phyloP scores from a whole-genome alignment of 768 basidiomycete genomes.

The Suillus alpinus region DNA sequence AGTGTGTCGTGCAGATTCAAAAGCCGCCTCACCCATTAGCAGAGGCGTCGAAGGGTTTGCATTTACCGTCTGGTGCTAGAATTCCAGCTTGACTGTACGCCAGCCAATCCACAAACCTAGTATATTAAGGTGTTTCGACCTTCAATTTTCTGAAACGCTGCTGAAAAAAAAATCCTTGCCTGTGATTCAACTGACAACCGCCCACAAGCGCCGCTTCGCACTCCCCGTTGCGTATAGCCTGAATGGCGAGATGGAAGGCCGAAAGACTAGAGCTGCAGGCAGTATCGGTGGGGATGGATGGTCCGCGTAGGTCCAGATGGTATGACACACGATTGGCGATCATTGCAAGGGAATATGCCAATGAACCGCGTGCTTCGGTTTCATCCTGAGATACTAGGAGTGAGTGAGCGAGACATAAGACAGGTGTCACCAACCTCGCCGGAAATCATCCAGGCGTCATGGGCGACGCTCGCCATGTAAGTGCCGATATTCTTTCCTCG shows the following conservation, averaged over 20 bases:
- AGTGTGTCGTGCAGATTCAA: not conserved
- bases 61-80: constrained; percentile 40
- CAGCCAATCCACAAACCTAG: constrained; percentile 36
- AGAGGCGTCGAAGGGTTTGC: constrained; percentile 42
- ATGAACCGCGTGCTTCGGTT: constrained; percentile 30
- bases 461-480: constrained; percentile 35
- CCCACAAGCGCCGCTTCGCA: constrained; percentile 48
- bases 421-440: constrained; percentile 12
- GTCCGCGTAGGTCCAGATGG: constrained; percentile 38
- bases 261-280: constrained; percentile 49
- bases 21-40: constrained; percentile 39
- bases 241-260: constrained; percentile 47
- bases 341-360: constrained; percentile 33
- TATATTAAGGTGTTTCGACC: not conserved
- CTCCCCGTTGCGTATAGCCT: constrained; percentile 42
- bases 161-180: constrained; percentile 26
- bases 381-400: constrained; percentile 24
- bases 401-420: not conserved
- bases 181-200: constrained; percentile 41
- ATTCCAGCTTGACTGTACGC: constrained; percentile 37
- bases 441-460: constrained; percentile 26
- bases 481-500: constrained; percentile 41
- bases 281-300: constrained; percentile 49
- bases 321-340: constrained; percentile 38
- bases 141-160: not conserved